These are phyloP conservation scores for Myotisia sp. DNA, from an alignment of 2,329 filamentous ascomycete genomes.

Conservation along the genomic window DNA sequence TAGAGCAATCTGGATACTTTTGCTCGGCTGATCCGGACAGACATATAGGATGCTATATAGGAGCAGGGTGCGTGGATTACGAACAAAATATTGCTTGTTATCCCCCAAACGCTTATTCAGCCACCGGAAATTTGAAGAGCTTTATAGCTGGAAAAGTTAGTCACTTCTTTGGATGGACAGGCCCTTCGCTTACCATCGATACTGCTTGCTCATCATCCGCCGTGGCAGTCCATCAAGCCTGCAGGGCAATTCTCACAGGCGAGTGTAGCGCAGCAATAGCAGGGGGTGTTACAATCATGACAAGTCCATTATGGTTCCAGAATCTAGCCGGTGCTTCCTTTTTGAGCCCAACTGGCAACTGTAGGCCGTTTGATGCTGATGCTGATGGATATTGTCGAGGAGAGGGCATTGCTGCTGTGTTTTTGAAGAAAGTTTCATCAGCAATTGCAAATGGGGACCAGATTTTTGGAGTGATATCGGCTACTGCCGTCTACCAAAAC, in stretches of 20 bases:
- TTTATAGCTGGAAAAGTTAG: slow-evolving; percentile 19
- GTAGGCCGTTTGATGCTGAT: slow-evolving; percentile 21
- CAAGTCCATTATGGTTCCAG: slow-evolving; percentile 3
- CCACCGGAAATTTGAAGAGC: slow-evolving; percentile 13
- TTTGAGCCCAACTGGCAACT: slow-evolving; percentile 12
- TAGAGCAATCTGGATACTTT: slow-evolving; percentile 11
- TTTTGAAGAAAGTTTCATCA: slow-evolving; percentile 28
- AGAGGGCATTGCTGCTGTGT: slow-evolving; percentile 27
- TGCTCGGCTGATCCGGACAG: slow-evolving; percentile 11
- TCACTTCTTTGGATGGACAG: slow-evolving; percentile 17
- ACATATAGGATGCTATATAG: slow-evolving; percentile 11
- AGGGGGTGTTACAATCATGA: slow-evolving; percentile 10
- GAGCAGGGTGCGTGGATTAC: slow-evolving; percentile 5
- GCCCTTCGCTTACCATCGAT: slow-evolving; percentile 18
- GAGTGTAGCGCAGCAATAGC: slow-evolving; percentile 11
- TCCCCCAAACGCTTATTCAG: slow-evolving; percentile 10
- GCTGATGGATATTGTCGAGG: slow-evolving; percentile 33
- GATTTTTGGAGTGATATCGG: slow-evolving; percentile 30
- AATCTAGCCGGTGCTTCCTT: slow-evolving; percentile 15
- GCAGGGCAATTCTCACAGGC: slow-evolving; percentile 13
- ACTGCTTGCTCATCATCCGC: slow-evolving; percentile 19
- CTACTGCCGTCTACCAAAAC: slow-evolving; percentile 28
- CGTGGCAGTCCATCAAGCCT: slow-evolving; percentile 19
- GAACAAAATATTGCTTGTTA: slow-evolving; percentile 6
- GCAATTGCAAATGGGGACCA: slow-evolving; percentile 29